Conservation (phyloP, 2,329 filamentous ascomycete genomes). For the Plenodomus biglobosus region DNA sequence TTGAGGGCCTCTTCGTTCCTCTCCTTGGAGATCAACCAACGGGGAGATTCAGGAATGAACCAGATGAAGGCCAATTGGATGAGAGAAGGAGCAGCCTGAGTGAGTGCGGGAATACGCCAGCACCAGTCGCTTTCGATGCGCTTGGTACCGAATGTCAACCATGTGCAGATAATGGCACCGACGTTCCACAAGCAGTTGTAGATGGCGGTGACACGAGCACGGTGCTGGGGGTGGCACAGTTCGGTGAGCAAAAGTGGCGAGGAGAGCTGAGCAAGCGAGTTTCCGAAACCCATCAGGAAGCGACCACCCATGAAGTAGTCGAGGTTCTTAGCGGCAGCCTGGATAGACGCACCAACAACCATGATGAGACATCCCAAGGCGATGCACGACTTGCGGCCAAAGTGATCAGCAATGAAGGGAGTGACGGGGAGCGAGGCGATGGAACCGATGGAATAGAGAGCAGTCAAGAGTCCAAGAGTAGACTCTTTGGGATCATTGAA, state of each 20-base stretch:
- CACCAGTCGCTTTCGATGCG: conserved; percentile 51
- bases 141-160: conserved; percentile 52
- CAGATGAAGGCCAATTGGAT: conserved; percentile 66
- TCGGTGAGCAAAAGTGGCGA: conserved; percentile 66
- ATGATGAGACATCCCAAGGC: conserved; percentile 49
- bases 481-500: conserved; percentile 45
- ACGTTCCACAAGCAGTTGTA: conserved; percentile 71
- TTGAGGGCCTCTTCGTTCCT: conserved; percentile 62
- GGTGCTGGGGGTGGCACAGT: conserved; percentile 68
- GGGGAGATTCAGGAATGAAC: conserved; percentile 57
- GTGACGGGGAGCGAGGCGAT: conserved; percentile 41
- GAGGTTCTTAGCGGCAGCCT: conserved; percentile 28
- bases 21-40: conserved; percentile 66
- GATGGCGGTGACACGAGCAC: conserved; percentile 63
- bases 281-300: conserved; percentile 67
- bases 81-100: conserved; percentile 53
- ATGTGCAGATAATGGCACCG: conserved; percentile 59
- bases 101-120: conserved; percentile 54
- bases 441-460: conserved; percentile 48
- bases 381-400: conserved; percentile 49
- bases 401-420: conserved; percentile 46
- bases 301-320: conserved; percentile 60
- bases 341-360: conserved; percentile 46
- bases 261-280: conserved; percentile 64
- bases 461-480: conserved; percentile 50